Evolutionary conservation across 345 rosid species (phyloP).

Genomic region (Kernera saxatilis): DNA sequence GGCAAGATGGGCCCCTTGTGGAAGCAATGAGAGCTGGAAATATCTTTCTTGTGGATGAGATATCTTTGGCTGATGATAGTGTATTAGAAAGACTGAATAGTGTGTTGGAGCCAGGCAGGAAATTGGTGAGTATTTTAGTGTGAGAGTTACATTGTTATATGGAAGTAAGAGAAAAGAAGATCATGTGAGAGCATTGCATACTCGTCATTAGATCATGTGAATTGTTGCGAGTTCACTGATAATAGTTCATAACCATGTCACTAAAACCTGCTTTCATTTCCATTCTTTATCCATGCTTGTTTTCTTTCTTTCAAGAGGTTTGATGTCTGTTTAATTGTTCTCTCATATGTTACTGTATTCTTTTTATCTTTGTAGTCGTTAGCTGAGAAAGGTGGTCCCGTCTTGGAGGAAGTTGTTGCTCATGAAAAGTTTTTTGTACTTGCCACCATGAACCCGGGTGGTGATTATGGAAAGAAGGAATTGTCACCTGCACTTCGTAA

Average conservation of each 20-base stretch:
- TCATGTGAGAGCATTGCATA: too few relatives aligned
- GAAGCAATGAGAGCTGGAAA: constrained; percentile 87
- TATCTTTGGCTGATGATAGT: constrained; percentile 98
- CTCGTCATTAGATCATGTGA: not conserved
- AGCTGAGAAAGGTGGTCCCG: constrained; percentile 92
- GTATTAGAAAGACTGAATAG: constrained; percentile 91
- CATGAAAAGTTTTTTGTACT: constrained; percentile 65
- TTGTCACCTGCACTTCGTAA: constrained; percentile 95
- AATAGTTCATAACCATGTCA: not conserved
- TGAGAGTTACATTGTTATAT: not conserved
- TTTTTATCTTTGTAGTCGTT: constrained; percentile 48
- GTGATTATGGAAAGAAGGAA: constrained; percentile 98
- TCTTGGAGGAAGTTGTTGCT: constrained; percentile 72
- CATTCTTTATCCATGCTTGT: not conserved
- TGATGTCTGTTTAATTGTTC: not conserved
- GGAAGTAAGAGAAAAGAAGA: too few relatives aligned
- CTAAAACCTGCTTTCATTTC: not conserved
- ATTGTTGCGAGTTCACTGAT: not conserved
- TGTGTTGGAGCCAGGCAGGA: constrained; percentile 88
- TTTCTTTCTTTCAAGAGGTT: not conserved
- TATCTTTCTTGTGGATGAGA: constrained; percentile 87
- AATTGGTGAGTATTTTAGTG: constrained; percentile 47
- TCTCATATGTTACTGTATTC: not conserved
- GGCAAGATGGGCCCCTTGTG: constrained; percentile 99
- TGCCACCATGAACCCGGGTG: constrained; percentile 99